Conservation (phyloP, 78 protist genomes). For the Dictyostelium brefeldianum region DNA sequence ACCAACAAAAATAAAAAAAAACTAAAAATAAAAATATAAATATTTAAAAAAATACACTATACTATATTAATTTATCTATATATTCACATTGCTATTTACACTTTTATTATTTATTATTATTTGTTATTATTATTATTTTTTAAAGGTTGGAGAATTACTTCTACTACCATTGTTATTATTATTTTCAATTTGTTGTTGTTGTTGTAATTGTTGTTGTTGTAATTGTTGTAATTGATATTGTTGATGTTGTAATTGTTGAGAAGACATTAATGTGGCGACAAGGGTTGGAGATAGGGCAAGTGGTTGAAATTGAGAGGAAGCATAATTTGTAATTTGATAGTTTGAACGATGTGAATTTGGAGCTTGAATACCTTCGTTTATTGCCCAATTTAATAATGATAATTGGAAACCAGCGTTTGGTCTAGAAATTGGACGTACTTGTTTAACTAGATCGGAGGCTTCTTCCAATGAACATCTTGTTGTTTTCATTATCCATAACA, state of each 20-base stretch:
- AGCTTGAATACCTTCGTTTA: constrained; percentile 51
- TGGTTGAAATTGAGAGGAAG: constrained; percentile 12
- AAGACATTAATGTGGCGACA: not conserved
- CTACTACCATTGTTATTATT: not conserved
- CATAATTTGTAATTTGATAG: not conserved
- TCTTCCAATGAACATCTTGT: constrained; percentile 30
- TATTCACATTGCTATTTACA: not conserved
- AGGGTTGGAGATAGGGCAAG: not conserved
- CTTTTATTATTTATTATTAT: not conserved
- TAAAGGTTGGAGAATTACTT: not conserved
- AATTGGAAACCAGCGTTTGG: constrained; percentile 66
- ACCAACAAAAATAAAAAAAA: not conserved
- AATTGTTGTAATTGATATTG: not conserved
- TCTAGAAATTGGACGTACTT: constrained; percentile 38
- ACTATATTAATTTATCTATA: not conserved
- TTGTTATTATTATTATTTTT: constrained; percentile 18
- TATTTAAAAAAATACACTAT: not conserved
- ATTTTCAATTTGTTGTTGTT: not conserved
- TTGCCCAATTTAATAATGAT: constrained; percentile 58
- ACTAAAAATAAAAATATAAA: not conserved
- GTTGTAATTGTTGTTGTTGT: not conserved
- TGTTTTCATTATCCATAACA: constrained; percentile 58
- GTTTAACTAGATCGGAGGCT: constrained; percentile 18
- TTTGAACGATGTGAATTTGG: constrained; percentile 42
- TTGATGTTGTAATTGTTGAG: not conserved